Evolutionary conservation across 2,329 filamentous ascomycete genomes (phyloP), one percentile per base, ranked within the genome.

Genomic region (Sordariomycetes sp.): DNA sequence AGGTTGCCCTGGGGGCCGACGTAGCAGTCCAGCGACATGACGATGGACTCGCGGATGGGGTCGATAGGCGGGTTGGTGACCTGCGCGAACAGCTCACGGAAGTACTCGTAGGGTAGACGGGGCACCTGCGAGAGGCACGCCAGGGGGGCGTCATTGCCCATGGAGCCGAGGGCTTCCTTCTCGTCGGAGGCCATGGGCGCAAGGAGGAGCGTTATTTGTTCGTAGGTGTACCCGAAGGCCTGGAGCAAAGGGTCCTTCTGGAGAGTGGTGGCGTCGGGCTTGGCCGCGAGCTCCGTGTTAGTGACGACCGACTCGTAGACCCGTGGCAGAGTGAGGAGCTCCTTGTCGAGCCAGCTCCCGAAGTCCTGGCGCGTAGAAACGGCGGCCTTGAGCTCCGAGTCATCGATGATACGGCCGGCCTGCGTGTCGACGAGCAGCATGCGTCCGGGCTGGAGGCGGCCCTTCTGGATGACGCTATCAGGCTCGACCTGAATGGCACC

Each of bases 31-130:
- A 97, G 77, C 59, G 93, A 97, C 93, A 97, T 97, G 72, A 97
- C 93, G 67, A 97, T 94, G 32, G 92, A 93, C 79, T 97, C 93
- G 72, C 93, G 83, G 66, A 97, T 97, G 35, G 93, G 93, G 69
- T 97, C 93, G 68, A 97, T 97, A 16, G 93, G 93, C 64, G 93
- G 93, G 73, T 97, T 97, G 61, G 93, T 97, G 71, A 97, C 93
- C 76, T 97, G 93, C 11, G 93, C 93, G 71, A 97, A 97, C 51
- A 97, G 86, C 77, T 97, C 90, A 62, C 93, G 86, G 86, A 97
- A 97, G 76, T 97, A 97, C 72, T 97, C 93, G 72, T 89, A 96
- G 22, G 97, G 82, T 58, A 96, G 79, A 65, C 92, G 89, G 64
- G 93, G 91, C 62, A 92, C 89, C 63, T 89, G 83, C n/a, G 93